Conservation (phyloP, 2,329 filamentous ascomycete genomes). For the Colletotrichum graminicola region DNA sequence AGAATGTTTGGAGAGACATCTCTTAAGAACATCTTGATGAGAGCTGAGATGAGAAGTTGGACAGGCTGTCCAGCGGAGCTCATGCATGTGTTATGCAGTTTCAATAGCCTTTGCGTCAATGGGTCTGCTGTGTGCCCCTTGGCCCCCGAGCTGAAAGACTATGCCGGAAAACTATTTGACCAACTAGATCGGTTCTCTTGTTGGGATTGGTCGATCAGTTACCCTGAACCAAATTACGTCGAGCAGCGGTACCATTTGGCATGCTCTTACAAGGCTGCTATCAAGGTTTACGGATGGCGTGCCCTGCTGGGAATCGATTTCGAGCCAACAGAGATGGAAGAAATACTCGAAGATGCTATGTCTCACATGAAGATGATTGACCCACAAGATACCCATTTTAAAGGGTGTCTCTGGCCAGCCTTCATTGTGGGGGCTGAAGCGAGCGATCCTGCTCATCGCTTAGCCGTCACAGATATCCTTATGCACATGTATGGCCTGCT, state of each 20-base stretch:
- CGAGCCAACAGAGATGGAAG: not conserved
- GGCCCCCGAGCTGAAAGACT: not conserved
- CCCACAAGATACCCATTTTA: not conserved
- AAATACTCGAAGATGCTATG: not conserved
- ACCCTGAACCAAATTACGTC: not conserved
- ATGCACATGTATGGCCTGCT: not conserved
- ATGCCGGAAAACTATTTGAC: not conserved
- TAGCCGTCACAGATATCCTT: not conserved
- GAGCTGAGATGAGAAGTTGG: not conserved
- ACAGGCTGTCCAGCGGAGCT: not conserved
- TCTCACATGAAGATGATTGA: not conserved
- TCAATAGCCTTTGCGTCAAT: not conserved
- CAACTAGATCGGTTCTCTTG: not conserved
- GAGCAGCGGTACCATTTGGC: not conserved
- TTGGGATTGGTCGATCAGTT: not conserved
- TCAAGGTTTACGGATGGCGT: not conserved
- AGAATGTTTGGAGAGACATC: not conserved
- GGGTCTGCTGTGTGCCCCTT: not conserved
- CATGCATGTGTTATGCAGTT: not conserved
- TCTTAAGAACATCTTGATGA: not conserved
- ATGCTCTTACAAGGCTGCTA: not conserved
- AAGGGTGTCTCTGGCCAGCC: not conserved
- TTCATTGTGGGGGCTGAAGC: not conserved
- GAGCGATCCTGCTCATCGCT: not conserved
- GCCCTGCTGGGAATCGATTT: not conserved